Evolutionary conservation across 2,329 filamentous ascomycete species (phyloP).

Genomic region (Aureobasidium namibiae): DNA sequence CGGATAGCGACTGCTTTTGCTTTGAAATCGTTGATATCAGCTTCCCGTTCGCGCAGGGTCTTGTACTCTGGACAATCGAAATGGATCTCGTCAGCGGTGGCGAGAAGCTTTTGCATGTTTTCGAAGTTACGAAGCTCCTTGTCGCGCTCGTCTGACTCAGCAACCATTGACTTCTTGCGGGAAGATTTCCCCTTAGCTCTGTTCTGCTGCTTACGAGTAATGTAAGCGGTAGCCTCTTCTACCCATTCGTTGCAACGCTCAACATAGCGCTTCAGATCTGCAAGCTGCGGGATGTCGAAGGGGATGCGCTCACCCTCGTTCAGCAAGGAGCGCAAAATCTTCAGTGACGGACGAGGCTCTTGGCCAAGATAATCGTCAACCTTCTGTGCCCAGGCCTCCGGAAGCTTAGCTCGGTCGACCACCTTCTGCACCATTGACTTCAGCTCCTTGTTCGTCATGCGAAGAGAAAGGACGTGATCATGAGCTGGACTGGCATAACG

Average conservation of each 20-base stretch:
- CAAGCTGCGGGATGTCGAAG: slow-evolving; percentile 74
- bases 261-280: slow-evolving; percentile 79
- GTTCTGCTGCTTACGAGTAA: slow-evolving; percentile 94
- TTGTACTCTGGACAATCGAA: slow-evolving; percentile 91
- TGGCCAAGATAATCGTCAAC: slow-evolving; percentile 77
- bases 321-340: slow-evolving; percentile 72
- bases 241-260: slow-evolving; percentile 97
- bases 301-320: slow-evolving; percentile 95
- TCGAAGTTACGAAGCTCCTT: slow-evolving; percentile 80
- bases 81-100: slow-evolving; percentile 74
- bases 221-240: slow-evolving; percentile 92
- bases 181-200: slow-evolving; percentile 87
- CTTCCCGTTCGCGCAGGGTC: slow-evolving; percentile 74
- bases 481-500: slow-evolving; percentile 48
- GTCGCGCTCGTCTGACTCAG: slow-evolving; percentile 76
- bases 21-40: slow-evolving; percentile 76
- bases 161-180: slow-evolving; percentile 55
- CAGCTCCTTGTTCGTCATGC: slow-evolving; percentile 66
- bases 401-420: slow-evolving; percentile 74
- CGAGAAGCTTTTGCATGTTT: slow-evolving; percentile 77
- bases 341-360: slow-evolving; percentile 75
- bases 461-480: slow-evolving; percentile 68
- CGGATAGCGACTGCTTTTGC: slow-evolving; percentile 80
- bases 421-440: slow-evolving; percentile 62
- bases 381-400: slow-evolving; percentile 85